Base-by-base conservation (phyloP, 805 yeast species). In the Candida ipomoeae region DNA sequence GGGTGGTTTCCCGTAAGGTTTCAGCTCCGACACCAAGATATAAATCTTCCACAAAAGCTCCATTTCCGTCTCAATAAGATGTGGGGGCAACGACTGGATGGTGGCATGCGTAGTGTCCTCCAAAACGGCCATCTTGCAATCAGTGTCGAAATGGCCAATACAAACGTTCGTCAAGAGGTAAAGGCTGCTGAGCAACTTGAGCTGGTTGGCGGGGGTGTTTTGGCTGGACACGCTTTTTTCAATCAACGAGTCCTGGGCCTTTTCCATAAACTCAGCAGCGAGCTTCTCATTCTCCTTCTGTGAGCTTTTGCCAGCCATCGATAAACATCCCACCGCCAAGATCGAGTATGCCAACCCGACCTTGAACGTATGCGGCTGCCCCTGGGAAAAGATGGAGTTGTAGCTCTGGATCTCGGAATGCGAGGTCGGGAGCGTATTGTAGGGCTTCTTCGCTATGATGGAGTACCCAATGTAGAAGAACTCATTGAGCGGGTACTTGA, bases 21-120 rank as follows among this genome's bases (percentile, higher is more conserved):
- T 42, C 34, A 40, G 76, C 32, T 69, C 69, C 1, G 83, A 74
- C 11, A 80, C 64, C 11, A 80, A 56, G 6, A 70, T 61, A 54
- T 78, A 80, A 15, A 80, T 73, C 52, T 72, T 68, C 84, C 84
- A 80, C 48, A 72, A 67, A 23, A 74, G 57, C n/a, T 57, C 55
- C 49, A 65, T 56, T 48, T 67, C 69, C 21, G 62, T 57, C 33
- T 65, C 66, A 20, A 73, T 65, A 17, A 70, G 60, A 54, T 61
- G 68, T 29, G 39, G 64, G 7, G 59, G 56, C 47, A 68, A 56
- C 50, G 74, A 73, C 31, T 73, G 59, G 48, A 77, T 62, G 42
- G 78, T 74, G 21, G 77, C 69, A 51, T 64, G 65, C 32, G 74
- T 65, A 14, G 76, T 73, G 51, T 78, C 79, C 55, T 80, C 77